phyloP scores from a whole-genome alignment of 2,329 filamentous ascomycete genomes.

The Cladosporium sp. region DNA sequence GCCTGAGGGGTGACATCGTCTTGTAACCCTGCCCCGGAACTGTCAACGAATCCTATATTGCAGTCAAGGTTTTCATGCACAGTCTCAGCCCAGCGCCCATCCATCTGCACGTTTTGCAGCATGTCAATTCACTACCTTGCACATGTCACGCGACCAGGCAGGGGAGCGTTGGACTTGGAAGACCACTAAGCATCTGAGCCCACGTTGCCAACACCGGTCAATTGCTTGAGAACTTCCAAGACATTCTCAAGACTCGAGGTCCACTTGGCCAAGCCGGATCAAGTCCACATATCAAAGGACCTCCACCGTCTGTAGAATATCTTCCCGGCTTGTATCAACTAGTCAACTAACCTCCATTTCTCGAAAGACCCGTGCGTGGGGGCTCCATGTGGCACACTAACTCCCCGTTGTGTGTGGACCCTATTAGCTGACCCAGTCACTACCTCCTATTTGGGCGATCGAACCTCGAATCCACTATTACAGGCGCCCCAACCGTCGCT shows the following conservation, averaged over 20 bases:
- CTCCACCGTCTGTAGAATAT: background rate
- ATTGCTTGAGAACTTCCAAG: constrained; percentile 9
- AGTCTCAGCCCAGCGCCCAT: too few species aligned
- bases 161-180: background rate
- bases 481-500: too few species aligned
- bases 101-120: background rate
- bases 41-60: background rate
- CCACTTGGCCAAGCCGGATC: background rate
- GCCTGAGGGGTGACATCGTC: too few species aligned
- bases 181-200: background rate
- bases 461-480: too few species aligned
- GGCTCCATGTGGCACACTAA: background rate
- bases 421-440: too few species aligned
- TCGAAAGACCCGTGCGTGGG: background rate
- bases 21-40: background rate
- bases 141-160: constrained; percentile 3
- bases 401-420: background rate
- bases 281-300: background rate
- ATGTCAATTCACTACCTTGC: background rate
- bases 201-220: constrained; percentile 9
- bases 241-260: background rate
- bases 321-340: background rate
- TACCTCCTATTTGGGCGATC: too few species aligned
- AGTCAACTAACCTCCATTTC: too few species aligned
- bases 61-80: background rate